Evolutionary conservation across 2,329 filamentous ascomycete species (phyloP), one percentile per base, ranked within the genome.

Genomic region (Talaromyces sp.): DNA sequence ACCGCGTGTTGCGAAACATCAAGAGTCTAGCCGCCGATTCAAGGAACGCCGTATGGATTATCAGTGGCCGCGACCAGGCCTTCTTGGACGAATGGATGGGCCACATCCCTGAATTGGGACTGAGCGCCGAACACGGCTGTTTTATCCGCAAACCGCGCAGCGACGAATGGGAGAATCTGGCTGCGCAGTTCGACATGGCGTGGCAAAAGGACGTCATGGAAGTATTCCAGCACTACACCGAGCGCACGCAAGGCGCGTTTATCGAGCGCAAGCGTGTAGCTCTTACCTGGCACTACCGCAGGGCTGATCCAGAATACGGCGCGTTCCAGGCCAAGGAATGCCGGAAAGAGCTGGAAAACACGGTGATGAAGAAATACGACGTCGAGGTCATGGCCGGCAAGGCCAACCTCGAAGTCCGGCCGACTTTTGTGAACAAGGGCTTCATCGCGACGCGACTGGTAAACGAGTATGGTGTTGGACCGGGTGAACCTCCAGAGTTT

Each of bases 351-450:
- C 84, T 99, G 17, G 88, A 95, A 72, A 79, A 82, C 4, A 90
- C 86, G 0, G 88, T 96, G 0, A 87, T 80, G 56, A 88, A 87
- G 70, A 86, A 86, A 64, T 96, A 88, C 84, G 92, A 96, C 54
- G 90, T 97, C 3, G 93, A 97, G 69, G 92, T 99, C 62, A 97
- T 97, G 92, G 85, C 87, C 0, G 94, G 94, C 68, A 99, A 97
- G 79, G 93, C 93, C 63, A 97, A 97, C 72, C 82, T 99, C 27
- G 94, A 99, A 76, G 93, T 97, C 32, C 88, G 94, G n/a, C 93
- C 93, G 29, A 92, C 88, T 0, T 96, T 96, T 70, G 92, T 99
- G 78, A 97, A 97, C 82, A 99, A 99, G 80, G 94, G 94, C 31
- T 92, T 95, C 75, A 97, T 97, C 65, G 90, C 88, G 17, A 92